Conservation (phyloP, 1,284 basidiomycete species). For the Rhodotorula sp. region DNA sequence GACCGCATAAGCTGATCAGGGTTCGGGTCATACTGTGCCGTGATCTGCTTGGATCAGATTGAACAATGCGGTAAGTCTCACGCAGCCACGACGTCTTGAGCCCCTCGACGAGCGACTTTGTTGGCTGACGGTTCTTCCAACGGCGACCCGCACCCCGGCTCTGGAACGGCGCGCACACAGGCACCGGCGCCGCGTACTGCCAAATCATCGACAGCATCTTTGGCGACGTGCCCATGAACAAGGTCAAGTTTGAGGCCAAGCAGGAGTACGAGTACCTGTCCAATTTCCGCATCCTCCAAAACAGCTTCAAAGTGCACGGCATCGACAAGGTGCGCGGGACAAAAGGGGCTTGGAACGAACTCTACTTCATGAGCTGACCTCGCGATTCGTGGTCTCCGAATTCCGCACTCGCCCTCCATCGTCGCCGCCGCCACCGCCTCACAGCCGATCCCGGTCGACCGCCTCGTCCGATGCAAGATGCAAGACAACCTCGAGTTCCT, state of each 20-base stretch:
- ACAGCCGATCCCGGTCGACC: slow-evolving; percentile 90
- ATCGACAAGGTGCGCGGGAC: slow-evolving; percentile 76
- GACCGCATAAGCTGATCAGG: too few relatives aligned
- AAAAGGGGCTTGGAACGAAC: too few relatives aligned
- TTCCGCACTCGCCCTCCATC: background rate
- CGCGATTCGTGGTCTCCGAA: background rate
- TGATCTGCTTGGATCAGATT: slow-evolving; percentile 49
- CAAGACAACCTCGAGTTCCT: slow-evolving; percentile 97
- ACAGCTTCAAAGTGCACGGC: slow-evolving; percentile 79
- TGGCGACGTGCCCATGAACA: slow-evolving; percentile 80
- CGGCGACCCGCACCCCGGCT: background rate
- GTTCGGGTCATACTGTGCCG: too few relatives aligned
- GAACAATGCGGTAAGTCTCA: slow-evolving; percentile 74
- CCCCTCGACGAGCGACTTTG: background rate
- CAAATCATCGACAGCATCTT: slow-evolving; percentile 90
- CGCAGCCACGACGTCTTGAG: too few relatives aligned
- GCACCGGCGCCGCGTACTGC: slow-evolving; percentile 79
- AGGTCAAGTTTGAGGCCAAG: slow-evolving; percentile 83
- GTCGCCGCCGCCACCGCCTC: background rate
- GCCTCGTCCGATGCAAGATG: slow-evolving; percentile 97
- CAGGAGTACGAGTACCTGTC: slow-evolving; percentile 94
- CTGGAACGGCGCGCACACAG: slow-evolving; percentile 10
- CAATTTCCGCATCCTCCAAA: slow-evolving; percentile 94
- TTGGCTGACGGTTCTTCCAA: slow-evolving; percentile 12
- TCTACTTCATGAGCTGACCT: background rate